Evolutionary conservation across 257 asterid species (phyloP), one percentile per base, ranked within the genome.

Genomic region (Eustoma russellianum): DNA sequence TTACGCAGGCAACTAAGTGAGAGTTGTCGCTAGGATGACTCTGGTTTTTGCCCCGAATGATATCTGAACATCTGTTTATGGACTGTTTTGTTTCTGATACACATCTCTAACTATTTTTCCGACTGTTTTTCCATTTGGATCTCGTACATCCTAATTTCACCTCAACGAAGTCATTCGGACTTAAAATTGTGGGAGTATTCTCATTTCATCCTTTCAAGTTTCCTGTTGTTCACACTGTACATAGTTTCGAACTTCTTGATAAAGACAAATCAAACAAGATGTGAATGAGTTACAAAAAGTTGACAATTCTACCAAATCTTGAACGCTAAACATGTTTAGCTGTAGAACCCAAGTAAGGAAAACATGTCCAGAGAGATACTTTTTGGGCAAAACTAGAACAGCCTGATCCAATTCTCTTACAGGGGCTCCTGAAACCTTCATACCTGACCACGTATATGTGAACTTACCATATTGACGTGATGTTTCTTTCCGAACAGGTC

Each of bases 1-100:
- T 91, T 67, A 89, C 96, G 24, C 94, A 91, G 77, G 98, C 95
- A 5, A 87, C 98, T 44, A 91, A 91, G 71, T 91, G 73, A 84
- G 69, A 55, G 46, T 9, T 9, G 17, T 6, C 24, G 48, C 14
- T 16, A 17, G 40, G 3, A 5, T 28, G 18, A 5, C 2, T 11
- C 35, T 55, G 17, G 40, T 40, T 41, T 33, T 40, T 38, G 24
- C 44, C 17, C 38, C 7, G 7, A 6, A 24, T 13, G 6, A 3
- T 33, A 3, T 30, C 55, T 51, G 7, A 28, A 19, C 8, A 5
- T 41, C 5, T 35, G n/a, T 6, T 35, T 19, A 11, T 16, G 14
- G 12, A 5, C 14, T 17, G 14, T 15, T 5, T 40, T 8, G 59
- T 13, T 15, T 11, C 17, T 10, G 49, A 18, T 2, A 11, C 12